Evolutionary conservation across 1,284 basidiomycete species (phyloP).

Genomic region (Cryptococcus amylolentus): DNA sequence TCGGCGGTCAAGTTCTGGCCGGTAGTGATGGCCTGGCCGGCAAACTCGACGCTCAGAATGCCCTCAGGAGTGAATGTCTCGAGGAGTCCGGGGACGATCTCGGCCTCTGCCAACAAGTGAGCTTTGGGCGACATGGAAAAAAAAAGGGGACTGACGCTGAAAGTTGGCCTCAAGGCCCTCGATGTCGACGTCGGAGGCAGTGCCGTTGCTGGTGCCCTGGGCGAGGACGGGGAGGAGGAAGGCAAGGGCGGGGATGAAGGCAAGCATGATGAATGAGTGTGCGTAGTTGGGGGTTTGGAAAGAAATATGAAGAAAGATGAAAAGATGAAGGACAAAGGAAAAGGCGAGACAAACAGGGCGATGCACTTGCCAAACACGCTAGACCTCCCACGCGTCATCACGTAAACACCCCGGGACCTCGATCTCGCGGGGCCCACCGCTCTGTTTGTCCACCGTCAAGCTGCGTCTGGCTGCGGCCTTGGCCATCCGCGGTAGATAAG

Average conservation of each 20-base stretch:
- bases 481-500: too few relatives aligned
- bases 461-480: too few relatives aligned
- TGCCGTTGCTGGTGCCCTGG: constrained; percentile 11
- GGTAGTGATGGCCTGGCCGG: constrained; percentile 52
- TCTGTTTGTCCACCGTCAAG: too few relatives aligned
- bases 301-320: not conserved
- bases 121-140: not conserved
- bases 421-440: not conserved
- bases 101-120: constrained; percentile 39
- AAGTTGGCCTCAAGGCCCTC: constrained; percentile 41
- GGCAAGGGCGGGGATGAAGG: constrained; percentile 17
- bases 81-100: constrained; percentile 60
- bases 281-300: not conserved
- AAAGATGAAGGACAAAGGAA: not conserved
- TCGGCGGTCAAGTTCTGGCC: constrained; percentile 60
- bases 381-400: not conserved
- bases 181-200: constrained; percentile 27
- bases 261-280: constrained; percentile 14
- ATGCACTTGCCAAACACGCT: too few relatives aligned
- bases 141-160: constrained; percentile 23
- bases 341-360: not conserved
- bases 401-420: not conserved
- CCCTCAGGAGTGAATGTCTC: constrained; percentile 59
- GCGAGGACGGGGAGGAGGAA: constrained; percentile 18
- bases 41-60: constrained; percentile 57